Evolutionary conservation across 2,329 filamentous ascomycete species (phyloP).

Genomic region (Cladosporium halotolerans): DNA sequence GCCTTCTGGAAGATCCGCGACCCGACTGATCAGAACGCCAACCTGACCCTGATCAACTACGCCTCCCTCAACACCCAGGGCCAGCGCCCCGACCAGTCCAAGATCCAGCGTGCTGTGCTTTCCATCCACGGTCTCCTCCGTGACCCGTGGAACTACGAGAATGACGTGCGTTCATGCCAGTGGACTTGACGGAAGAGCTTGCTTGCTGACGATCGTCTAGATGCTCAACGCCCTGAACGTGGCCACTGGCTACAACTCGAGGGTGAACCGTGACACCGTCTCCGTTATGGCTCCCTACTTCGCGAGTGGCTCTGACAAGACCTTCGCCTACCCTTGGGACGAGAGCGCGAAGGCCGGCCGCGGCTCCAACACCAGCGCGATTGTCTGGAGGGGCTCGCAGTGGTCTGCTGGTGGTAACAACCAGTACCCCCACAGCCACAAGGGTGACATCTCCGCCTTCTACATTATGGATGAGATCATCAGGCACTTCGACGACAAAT

Average conservation of each 20-base stretch:
- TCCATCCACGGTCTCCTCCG: conserved; percentile 26
- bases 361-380: conserved; percentile 27
- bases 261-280: conserved; percentile 26
- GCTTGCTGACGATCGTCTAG: conserved; percentile 9
- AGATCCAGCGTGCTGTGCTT: conserved; percentile 26
- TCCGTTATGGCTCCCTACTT: conserved; percentile 30
- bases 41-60: conserved; percentile 30
- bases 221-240: conserved; percentile 26
- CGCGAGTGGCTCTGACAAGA: conserved; percentile 30
- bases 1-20: conserved; percentile 31
- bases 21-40: conserved; percentile 16
- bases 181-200: background rate
- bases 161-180: conserved; percentile 14
- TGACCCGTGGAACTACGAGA: conserved; percentile 24
- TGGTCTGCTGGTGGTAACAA: conserved; percentile 30
- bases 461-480: conserved; percentile 29
- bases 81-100: conserved; percentile 19
- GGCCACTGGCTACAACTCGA: conserved; percentile 18
- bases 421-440: conserved; percentile 25
- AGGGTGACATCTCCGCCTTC: conserved; percentile 22
- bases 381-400: conserved; percentile 30
- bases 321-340: conserved; percentile 28
- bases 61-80: conserved; percentile 21
- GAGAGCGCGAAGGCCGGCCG: conserved; percentile 18
- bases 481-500: conserved; percentile 27